Base-by-base conservation (phyloP, 306 rosid genomes). In the Alnus rubra region DNA sequence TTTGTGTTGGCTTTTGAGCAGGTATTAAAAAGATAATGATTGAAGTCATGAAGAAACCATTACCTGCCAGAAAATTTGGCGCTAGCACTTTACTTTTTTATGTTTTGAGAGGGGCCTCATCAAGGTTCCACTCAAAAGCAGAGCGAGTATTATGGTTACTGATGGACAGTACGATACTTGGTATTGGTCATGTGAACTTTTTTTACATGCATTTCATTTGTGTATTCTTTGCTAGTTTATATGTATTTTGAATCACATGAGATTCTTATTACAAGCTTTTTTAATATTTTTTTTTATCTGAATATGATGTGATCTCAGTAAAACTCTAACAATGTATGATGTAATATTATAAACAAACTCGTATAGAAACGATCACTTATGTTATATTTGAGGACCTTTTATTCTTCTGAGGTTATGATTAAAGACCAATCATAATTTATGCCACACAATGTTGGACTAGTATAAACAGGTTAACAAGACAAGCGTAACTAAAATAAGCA, bases 101-200 rank as follows among this genome's bases (percentile, higher is more conserved):
- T 86, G 80, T 86, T 42, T 87, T 92, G 90, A 87, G 82, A 82
- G 97, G 97, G 78, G 80, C 90, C 78, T 88, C 97, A 58, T 87
- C 90, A 49, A 91, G 89, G 84, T 87, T 94, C 80, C 98, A 94
- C 85, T 94, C 98, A 45, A 92, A 86, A 90, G 97, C 97, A 31
- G 88, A 88, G 79, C 85, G 86, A 70, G 93, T 94, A 67, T 83
- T 92, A 69, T 86, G 60, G 54, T 81, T 91, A 55, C 77, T 92
- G 88, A 85, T 90, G 54, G 84, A 82, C 10, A 79, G 87, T 82
- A 69, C 84, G 30, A 74, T 89, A 63, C 84, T 82, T 77, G 37
- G 79, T 78, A 80, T 80, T 81, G 88, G 76, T 75, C 82, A 79
- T 73, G 71, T 87, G 30, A 55, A 53, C 45, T 69, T 69, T 35